phyloP scores from a whole-genome alignment of 805 yeast genomes.

The Limtongia smithiae region DNA sequence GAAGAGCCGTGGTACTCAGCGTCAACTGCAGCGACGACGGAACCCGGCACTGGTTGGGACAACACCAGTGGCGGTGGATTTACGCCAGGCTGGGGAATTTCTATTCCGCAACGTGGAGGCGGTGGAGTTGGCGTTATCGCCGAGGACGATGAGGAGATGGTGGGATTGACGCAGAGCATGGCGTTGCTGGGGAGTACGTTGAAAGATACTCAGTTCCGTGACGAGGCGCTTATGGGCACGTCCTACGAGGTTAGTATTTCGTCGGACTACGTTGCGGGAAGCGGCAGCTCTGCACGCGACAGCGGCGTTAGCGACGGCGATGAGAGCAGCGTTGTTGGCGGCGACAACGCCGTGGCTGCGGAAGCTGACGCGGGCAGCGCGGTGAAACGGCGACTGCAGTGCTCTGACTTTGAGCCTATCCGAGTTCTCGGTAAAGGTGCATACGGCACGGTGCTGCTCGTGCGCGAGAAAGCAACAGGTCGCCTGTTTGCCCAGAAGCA shows the following conservation, averaged over 20 bases:
- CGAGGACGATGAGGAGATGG: constrained; percentile 14
- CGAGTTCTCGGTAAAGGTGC: constrained; percentile 84
- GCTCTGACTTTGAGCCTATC: constrained; percentile 62
- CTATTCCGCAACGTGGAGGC: not conserved
- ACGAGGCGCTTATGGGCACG: constrained; percentile 41
- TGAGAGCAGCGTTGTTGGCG: too few relatives aligned
- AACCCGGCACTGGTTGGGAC: too few relatives aligned
- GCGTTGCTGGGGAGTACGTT: constrained; percentile 11
- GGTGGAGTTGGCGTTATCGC: constrained; percentile 4
- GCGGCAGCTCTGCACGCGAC: constrained; percentile 31
- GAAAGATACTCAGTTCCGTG: constrained; percentile 12
- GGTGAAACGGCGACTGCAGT: constrained; percentile 5
- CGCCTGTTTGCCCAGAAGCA: constrained; percentile 83
- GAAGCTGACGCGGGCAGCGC: too few relatives aligned
- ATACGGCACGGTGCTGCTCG: constrained; percentile 80
- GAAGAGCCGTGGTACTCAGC: constrained; percentile 11
- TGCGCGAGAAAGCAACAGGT: constrained; percentile 59
- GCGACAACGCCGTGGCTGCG: too few relatives aligned
- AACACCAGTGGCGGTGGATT: too few relatives aligned
- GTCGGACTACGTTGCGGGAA: constrained; percentile 38
- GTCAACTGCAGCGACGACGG: not conserved
- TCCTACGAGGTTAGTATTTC: constrained; percentile 52
- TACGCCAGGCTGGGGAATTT: not conserved
- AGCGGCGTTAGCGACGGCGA: not conserved
- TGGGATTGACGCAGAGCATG: not conserved